Base-by-base conservation (phyloP, 495 filamentous ascomycete genomes). In the Annulohypoxylon maeteangense region DNA sequence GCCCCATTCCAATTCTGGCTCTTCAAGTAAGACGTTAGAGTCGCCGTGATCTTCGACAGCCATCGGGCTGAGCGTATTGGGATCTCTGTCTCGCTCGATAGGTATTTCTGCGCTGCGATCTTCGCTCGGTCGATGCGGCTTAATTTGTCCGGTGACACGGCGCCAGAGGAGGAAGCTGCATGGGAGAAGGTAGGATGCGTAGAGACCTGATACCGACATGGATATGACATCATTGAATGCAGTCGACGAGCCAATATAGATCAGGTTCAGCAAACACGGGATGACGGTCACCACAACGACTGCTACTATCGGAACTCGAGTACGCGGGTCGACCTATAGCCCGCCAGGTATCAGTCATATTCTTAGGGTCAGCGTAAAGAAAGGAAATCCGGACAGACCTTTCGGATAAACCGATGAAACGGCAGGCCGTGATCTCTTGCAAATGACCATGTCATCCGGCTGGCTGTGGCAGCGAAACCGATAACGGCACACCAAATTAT, bases 391-490 rank as follows among this genome's bases (percentile, higher is more conserved):
- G 27, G 27, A 27, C 59, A 14, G 18, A 63, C 60, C 47, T 63
- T 63, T 29, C 11, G 18, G 60, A 63, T 40, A 42, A 23, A 29
- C 20, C 14, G 16, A 7, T 42, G 34, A n/a, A 63, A 54, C 16
- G 89, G 89, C 0, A 90, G 76, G 10, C 87, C 89, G 12, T 82
- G 75, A 71, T 91, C 89, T 5, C 88, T 75, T 8, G 89, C 87
- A 70, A 91, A 90, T 1, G 88, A 81, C 84, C 86, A 90, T 11
- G 79, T 79, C 50, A 86, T 82, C 20, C 89, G 81, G 1, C 84
- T 87, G 12, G 83, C 81, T 4, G 86, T 83, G 3, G 88, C 87
- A 3, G 87, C 72, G 20, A 82, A 76, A 53, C 81, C 83, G 71
- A 88, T 82, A 63, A 80, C 77, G 44, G 81, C 79, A 53, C 82